phyloP scores from a whole-genome alignment of 768 basidiomycete genomes.

The Cystobasidiopsis lactophilus region DNA sequence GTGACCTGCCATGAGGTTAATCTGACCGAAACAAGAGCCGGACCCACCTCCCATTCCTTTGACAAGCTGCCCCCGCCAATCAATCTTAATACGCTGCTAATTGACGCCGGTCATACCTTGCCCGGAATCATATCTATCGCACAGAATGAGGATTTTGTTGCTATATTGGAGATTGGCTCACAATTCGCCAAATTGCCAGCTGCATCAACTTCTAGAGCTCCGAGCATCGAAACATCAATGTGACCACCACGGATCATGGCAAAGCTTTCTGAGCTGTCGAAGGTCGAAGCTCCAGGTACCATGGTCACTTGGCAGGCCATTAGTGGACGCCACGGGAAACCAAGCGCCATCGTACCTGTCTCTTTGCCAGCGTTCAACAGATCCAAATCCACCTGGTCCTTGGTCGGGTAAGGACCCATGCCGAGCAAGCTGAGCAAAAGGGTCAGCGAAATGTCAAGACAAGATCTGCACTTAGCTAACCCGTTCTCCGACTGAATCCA shows the following conservation, averaged over 20 bases:
- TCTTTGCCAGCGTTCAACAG: constrained; percentile 90
- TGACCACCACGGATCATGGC: constrained; percentile 97
- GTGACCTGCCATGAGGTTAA: too few relatives aligned
- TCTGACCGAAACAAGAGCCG: too few relatives aligned
- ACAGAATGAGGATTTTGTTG: not conserved
- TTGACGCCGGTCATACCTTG: constrained; percentile 29
- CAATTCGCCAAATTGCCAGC: constrained; percentile 84
- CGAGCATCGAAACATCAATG: constrained; percentile 77
- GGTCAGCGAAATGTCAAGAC: too few relatives aligned
- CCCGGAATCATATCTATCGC: constrained; percentile 62
- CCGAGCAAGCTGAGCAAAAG: constrained; percentile 1
- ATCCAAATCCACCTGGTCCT: constrained; percentile 33
- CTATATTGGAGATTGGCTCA: not conserved
- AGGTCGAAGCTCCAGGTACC: constrained; percentile 71
- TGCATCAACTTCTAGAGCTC: constrained; percentile 86
- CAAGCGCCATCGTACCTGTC: constrained; percentile 26
- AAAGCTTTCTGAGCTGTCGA: constrained; percentile 85
- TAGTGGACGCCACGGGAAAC: too few relatives aligned
- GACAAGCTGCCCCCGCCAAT: constrained; percentile 7
- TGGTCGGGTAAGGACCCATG: constrained; percentile 18
- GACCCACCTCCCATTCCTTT: constrained; percentile 75
- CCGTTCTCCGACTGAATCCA: constrained; percentile 29
- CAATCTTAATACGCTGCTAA: not conserved
- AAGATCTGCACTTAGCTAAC: constrained; percentile 20
- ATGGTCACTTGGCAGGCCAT: constrained; percentile 54